phyloP scores from a whole-genome alignment of 306 rosid genomes.

The Acacia confusa region DNA sequence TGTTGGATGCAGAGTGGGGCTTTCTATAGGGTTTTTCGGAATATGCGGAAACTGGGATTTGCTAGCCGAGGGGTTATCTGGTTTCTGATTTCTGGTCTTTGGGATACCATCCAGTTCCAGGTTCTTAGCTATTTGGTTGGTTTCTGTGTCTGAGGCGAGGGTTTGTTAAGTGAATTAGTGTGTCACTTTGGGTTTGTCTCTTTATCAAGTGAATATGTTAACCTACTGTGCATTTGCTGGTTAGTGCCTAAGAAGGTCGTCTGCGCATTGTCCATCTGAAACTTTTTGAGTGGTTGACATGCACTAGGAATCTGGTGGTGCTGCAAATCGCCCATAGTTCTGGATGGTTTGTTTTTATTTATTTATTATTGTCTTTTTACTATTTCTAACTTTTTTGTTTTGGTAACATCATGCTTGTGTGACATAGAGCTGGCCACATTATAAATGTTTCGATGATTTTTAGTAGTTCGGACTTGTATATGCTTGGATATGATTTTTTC shows the following conservation, averaged over 20 bases:
- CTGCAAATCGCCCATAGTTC: neutral
- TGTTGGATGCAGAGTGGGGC: slow-evolving; percentile 36
- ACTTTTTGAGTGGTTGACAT: slow-evolving; percentile 23
- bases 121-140: slow-evolving; percentile 16
- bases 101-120: slow-evolving; percentile 7
- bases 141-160: slow-evolving; percentile 27
- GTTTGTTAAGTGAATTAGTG: slow-evolving; percentile 31
- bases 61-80: slow-evolving; percentile 40
- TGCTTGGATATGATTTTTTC: slow-evolving; percentile 27
- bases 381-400: neutral
- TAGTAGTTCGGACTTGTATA: slow-evolving; percentile 13
- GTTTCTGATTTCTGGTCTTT: slow-evolving; percentile 23
- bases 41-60: slow-evolving; percentile 24
- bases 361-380: neutral
- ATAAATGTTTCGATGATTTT: slow-evolving; percentile 4
- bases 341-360: slow-evolving; percentile 9
- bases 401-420: neutral
- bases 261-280: slow-evolving; percentile 35
- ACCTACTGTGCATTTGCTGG: slow-evolving; percentile 15
- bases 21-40: slow-evolving; percentile 38
- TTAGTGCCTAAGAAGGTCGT: slow-evolving; percentile 10
- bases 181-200: slow-evolving; percentile 35
- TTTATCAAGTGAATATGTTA: slow-evolving; percentile 20
- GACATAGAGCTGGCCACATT: neutral
- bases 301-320: neutral